phyloP scores from a whole-genome alignment of 169 alveolate species.

The Perkinsus chesapeaki region DNA sequence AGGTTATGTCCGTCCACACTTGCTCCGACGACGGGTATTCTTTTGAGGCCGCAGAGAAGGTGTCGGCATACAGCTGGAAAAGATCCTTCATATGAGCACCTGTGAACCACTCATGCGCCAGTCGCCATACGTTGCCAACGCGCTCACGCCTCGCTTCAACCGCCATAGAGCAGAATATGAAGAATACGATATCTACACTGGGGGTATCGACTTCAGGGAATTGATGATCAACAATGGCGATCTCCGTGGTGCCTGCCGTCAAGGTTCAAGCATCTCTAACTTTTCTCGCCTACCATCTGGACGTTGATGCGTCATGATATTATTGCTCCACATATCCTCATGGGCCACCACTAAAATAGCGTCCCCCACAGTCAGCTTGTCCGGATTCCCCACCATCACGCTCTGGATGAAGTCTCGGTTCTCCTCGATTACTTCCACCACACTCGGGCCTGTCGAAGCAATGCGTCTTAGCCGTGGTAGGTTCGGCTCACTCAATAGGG shows the following conservation, averaged over 20 bases:
- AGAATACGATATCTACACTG: not conserved
- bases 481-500: not conserved
- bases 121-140: not conserved
- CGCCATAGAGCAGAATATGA: not conserved
- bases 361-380: not conserved
- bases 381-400: not conserved
- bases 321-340: not conserved
- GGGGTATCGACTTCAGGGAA: not conserved
- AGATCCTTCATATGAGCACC: not conserved
- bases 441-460: not conserved
- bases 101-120: not conserved
- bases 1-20: not conserved
- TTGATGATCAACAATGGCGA: not conserved
- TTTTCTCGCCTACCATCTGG: not conserved
- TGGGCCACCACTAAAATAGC: not conserved
- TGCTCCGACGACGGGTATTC: not conserved
- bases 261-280: not conserved
- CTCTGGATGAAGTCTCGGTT: not conserved
- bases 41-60: not conserved
- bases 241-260: not conserved
- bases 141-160: not conserved
- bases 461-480: not conserved
- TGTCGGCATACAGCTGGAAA: not conserved
- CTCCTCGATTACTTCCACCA: not conserved
- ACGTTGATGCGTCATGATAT: not conserved